phyloP scores from a whole-genome alignment of 305 asterid genomes.

The Solanum hybrid region DNA sequence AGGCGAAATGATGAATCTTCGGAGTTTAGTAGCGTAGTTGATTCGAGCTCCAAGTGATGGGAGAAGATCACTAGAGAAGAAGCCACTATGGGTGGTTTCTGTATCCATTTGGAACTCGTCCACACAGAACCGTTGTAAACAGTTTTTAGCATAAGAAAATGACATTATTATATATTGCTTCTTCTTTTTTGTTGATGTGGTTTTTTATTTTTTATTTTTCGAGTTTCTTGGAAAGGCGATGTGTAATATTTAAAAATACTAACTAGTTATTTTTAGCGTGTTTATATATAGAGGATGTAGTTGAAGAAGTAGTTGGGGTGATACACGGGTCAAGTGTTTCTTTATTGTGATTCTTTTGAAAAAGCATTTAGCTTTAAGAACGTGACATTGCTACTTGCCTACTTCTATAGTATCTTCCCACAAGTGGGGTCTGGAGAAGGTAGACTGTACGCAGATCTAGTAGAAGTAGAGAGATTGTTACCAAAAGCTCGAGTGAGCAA shows the following conservation, averaged over 20 bases:
- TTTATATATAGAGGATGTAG: slow-evolving; percentile 25
- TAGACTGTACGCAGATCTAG: fast-evolving
- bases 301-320: slow-evolving; percentile 2
- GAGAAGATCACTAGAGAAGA: slow-evolving; percentile 70
- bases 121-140: slow-evolving; percentile 55
- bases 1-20: slow-evolving; percentile 53
- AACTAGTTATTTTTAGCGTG: slow-evolving; percentile 7
- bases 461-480: background rate
- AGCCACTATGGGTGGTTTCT: slow-evolving; percentile 31
- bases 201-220: background rate
- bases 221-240: background rate
- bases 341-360: slow-evolving; percentile 22
- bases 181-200: too few species aligned
- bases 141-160: slow-evolving; percentile 36
- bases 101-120: slow-evolving; percentile 44
- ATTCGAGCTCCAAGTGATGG: slow-evolving; percentile 88
- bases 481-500: background rate
- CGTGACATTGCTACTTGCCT: slow-evolving; percentile 27
- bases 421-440: background rate
- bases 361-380: slow-evolving; percentile 24
- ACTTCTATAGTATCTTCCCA: background rate
- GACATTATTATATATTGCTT: slow-evolving; percentile 28
- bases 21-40: slow-evolving; percentile 48
- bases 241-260: background rate
- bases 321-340: slow-evolving; percentile 23